phyloP scores from a whole-genome alignment of 805 yeast species.

The Wickerhamiella australiensis region DNA sequence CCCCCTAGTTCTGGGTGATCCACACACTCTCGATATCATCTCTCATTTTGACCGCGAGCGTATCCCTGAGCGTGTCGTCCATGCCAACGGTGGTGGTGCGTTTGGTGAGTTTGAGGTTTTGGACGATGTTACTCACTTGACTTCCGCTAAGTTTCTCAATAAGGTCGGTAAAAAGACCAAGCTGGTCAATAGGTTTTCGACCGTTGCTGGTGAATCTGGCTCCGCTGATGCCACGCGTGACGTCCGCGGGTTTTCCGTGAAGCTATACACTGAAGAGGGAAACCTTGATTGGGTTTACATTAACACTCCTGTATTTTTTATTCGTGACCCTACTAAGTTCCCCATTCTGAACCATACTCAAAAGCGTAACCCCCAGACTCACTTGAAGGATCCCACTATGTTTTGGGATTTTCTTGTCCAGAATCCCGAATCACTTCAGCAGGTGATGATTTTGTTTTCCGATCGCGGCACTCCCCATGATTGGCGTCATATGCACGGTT shows the following conservation, averaged over 20 bases:
- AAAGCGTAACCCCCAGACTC: constrained; percentile 56
- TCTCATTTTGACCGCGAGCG: constrained; percentile 55
- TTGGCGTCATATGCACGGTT: constrained; percentile 47
- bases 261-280: constrained; percentile 57
- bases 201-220: constrained; percentile 61
- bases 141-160: constrained; percentile 42
- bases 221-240: constrained; percentile 56
- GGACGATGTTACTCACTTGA: constrained; percentile 43
- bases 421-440: constrained; percentile 48
- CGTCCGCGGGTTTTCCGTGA: constrained; percentile 58
- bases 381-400: constrained; percentile 42
- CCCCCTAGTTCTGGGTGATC: constrained; percentile 47
- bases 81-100: constrained; percentile 57
- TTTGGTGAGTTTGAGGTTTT: constrained; percentile 48
- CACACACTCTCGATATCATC: constrained; percentile 42
- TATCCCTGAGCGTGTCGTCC: constrained; percentile 56
- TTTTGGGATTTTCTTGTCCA: constrained; percentile 48
- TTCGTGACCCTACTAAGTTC: constrained; percentile 53
- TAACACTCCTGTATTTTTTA: constrained; percentile 57
- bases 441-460: constrained; percentile 44
- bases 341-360: constrained; percentile 57
- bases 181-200: constrained; percentile 46
- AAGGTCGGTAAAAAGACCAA: constrained; percentile 70
- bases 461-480: constrained; percentile 49
- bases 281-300: constrained; percentile 61